Base-by-base conservation (phyloP, 148 eudicot species). In the Fagopyrum tataricum region DNA sequence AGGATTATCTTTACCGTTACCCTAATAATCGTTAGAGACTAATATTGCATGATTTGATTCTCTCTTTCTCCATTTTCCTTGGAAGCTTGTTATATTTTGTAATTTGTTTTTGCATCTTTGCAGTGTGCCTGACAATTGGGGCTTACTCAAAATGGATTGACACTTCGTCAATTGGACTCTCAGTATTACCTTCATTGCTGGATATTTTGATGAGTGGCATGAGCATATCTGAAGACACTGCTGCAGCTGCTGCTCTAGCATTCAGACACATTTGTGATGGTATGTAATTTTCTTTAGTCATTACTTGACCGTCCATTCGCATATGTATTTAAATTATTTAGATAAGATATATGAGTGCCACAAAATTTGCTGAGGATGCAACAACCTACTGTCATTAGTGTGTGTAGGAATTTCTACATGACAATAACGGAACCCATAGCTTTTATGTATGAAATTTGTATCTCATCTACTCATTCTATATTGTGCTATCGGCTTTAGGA, bases 111-210 rank as follows among this genome's bases (percentile, higher is more conserved):
- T 26, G 44, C 67, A 26, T 21, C 14, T 43, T 12, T 76, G 4
- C 81, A 96, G 99, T 90, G 67, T 96, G 99, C 87, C 84, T 87
- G 74, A 79, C 88, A 21, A 84, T 90, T 80, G 99, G 99, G 73
- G 99, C 99, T 74, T 96, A 90, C 80, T 96, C 99, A 70, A 96
- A 85, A 83, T 96, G 99, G 99, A 89, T 96, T 71, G 94, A 96
- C 83, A 82, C 95, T 76, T 86, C 91, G 18, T 79, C 97, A 56
- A 84, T 75, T 80, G 99, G 97, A 70, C 82, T 87, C 64, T 87
- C 94, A 46, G 81, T 83, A 79, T 85, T 96, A 78, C 95, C 97
- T 71, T 77, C 95, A 49, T 82, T 92, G 73, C 90, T 96, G 79
- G 93, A 96, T 77, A 83, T 96, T 79, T 94, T 96, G 68, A 96